A percentile compares a stretch with the other conserved stretches of the same genome.
phyloP scores from a whole-genome alignment of 2,329 filamentous ascomycete species.

The Metarhizium sp. region DNA sequence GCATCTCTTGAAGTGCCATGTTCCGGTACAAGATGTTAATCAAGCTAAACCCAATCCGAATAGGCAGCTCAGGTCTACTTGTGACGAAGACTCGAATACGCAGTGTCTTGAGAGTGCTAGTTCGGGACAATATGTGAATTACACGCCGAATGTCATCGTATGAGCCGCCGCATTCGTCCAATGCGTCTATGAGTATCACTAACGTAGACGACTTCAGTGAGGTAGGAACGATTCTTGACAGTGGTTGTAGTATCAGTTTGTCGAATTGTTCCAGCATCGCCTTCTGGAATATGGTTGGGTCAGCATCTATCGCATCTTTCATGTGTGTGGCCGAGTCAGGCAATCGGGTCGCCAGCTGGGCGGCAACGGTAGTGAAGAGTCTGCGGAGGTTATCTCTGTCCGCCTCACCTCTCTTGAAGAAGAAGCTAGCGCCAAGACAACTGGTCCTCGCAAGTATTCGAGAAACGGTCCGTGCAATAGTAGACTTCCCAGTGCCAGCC shows the following conservation, averaged over 20 bases:
- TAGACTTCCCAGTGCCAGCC: conserved; percentile 31
- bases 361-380: conserved; percentile 31
- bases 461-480: conserved; percentile 23
- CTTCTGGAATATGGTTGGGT: conserved; percentile 7
- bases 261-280: conserved; percentile 29
- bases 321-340: conserved; percentile 2
- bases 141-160: conserved; percentile 22
- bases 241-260: conserved; percentile 26
- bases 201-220: neutral
- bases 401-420: conserved; percentile 29
- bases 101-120: neutral
- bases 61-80: conserved; percentile 28
- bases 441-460: conserved; percentile 1
- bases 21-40: neutral
- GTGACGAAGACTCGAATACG: conserved; percentile 28
- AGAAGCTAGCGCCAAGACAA: conserved; percentile 28
- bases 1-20: neutral
- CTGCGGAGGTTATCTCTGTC: conserved; percentile 24
- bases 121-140: conserved; percentile 11
- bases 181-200: conserved; percentile 26
- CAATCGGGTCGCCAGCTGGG: conserved; percentile 19
- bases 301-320: too few species aligned
- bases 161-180: conserved; percentile 15
- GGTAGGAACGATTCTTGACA: conserved; percentile 9
- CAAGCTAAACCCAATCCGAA: conserved; percentile 22